These are phyloP conservation scores for Aspergillus intermedius DNA, from an alignment of 2,329 filamentous ascomycete genomes.

Conservation along the genomic window DNA sequence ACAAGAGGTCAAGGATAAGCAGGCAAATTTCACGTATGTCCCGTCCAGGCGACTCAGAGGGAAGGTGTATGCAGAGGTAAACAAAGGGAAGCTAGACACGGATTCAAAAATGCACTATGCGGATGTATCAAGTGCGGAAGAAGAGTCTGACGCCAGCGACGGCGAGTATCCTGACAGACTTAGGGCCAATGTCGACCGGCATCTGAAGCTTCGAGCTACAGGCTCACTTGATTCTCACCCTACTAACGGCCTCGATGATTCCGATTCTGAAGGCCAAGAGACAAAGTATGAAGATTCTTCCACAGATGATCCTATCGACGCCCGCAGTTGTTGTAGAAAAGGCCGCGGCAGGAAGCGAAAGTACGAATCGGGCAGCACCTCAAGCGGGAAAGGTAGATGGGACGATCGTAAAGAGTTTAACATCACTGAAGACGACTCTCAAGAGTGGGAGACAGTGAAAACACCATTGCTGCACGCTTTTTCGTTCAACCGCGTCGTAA, in stretches of 20 bases:
- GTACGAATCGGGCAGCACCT: conserved; percentile 7
- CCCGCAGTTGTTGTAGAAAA: neutral
- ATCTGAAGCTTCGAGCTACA: conserved; percentile 5
- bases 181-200: conserved; percentile 6
- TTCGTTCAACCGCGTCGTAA: conserved; percentile 52
- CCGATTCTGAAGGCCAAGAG: conserved; percentile 2
- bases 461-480: conserved; percentile 53
- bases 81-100: conserved; percentile 1
- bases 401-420: conserved; percentile 20
- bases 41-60: conserved; percentile 27
- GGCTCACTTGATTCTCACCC: neutral
- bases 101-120: conserved; percentile 4
- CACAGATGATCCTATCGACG: neutral
- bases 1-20: conserved; percentile 28
- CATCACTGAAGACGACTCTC: conserved; percentile 8
- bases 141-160: conserved; percentile 8
- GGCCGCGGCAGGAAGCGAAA: conserved; percentile 3
- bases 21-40: conserved; percentile 34
- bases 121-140: conserved; percentile 13
- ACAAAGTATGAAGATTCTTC: conserved; percentile 8
- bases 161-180: conserved; percentile 11
- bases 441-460: conserved; percentile 20
- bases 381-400: conserved; percentile 5
- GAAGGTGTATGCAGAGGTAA: conserved; percentile 17
- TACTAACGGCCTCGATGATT: neutral